Conservation (phyloP, 176 grass and related monocot species). For the Musa troglodytarum region DNA sequence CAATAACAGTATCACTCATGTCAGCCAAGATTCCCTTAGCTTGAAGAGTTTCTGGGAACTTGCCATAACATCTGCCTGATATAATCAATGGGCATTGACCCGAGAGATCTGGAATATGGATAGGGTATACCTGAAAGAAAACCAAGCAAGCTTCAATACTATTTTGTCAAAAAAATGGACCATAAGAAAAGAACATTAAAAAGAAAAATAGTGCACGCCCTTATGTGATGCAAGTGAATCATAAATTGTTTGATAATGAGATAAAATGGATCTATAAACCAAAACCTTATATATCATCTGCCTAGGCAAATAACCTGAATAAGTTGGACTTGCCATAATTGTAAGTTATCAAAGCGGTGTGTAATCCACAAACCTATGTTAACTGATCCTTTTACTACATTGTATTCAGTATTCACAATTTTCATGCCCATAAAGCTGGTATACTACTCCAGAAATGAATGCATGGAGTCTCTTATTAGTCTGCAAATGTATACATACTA, state of each 20-base stretch:
- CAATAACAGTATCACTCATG: conserved; percentile 69
- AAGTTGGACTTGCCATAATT: not conserved
- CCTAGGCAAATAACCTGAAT: not conserved
- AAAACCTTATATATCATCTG: not conserved
- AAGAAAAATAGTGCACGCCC: too few relatives aligned
- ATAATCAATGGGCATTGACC: conserved; percentile 47
- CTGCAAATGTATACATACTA: too few relatives aligned
- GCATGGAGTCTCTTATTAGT: too few relatives aligned
- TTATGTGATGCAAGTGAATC: not conserved
- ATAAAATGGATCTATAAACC: not conserved
- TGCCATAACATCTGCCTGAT: conserved; percentile 81
- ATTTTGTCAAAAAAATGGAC: not conserved
- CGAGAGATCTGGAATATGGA: conserved; percentile 75
- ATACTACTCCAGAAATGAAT: too few relatives aligned
- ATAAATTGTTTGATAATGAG: not conserved
- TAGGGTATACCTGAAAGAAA: conserved; percentile 53
- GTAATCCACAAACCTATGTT: not conserved
- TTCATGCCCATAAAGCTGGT: too few relatives aligned
- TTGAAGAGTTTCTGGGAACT: conserved; percentile 53
- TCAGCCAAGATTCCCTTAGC: conserved; percentile 75
- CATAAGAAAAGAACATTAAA: not conserved
- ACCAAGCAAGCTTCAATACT: conserved; percentile 5
- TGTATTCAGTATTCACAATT: not conserved
- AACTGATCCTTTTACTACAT: not conserved
- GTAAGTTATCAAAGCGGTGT: not conserved